A percentile compares a stretch with the other conserved stretches of the same genome.
phyloP scores from a whole-genome alignment of 345 rosid genomes.

The Heritiera littoralis region DNA sequence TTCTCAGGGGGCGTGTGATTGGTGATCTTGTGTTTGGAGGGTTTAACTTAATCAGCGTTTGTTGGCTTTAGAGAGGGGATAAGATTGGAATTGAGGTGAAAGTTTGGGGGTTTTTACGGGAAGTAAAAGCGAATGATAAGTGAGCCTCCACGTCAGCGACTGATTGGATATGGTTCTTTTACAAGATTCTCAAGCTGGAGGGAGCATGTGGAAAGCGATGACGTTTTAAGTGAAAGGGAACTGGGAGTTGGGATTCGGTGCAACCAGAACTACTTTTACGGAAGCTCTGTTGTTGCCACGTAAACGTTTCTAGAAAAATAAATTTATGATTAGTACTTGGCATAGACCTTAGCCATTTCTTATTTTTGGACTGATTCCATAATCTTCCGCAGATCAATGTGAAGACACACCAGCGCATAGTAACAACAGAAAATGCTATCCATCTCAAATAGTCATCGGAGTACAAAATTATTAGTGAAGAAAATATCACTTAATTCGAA shows the following conservation, averaged over 20 bases:
- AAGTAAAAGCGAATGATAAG: not conserved
- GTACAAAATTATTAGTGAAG: no score
- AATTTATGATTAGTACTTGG: not conserved
- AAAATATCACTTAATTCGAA: no score
- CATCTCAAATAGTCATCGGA: not conserved
- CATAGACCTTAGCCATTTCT: no score
- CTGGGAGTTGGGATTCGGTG: not conserved
- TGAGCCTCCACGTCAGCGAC: conserved; percentile 27
- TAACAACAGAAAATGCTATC: no score
- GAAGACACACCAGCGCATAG: no score
- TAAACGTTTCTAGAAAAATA: not conserved
- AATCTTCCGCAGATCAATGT: no score
- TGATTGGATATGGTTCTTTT: not conserved
- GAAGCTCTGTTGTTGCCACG: conserved; percentile 19
- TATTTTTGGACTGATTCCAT: not conserved
- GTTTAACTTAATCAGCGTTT: not conserved
- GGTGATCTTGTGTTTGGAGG: not conserved
- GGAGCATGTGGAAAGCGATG: not conserved
- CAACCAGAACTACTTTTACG: conserved; percentile 6
- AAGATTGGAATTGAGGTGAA: conserved; percentile 6
- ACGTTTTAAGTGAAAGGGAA: not conserved
- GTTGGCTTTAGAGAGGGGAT: not conserved
- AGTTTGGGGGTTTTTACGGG: not conserved
- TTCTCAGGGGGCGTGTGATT: not conserved
- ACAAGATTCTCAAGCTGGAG: not conserved